Percentiles rank a stretch among this genome's conserved stretches.
Evolutionary conservation across 2,329 filamentous ascomycete genomes (phyloP).

Genomic region (Hawksworthiomyces lignivorus): DNA sequence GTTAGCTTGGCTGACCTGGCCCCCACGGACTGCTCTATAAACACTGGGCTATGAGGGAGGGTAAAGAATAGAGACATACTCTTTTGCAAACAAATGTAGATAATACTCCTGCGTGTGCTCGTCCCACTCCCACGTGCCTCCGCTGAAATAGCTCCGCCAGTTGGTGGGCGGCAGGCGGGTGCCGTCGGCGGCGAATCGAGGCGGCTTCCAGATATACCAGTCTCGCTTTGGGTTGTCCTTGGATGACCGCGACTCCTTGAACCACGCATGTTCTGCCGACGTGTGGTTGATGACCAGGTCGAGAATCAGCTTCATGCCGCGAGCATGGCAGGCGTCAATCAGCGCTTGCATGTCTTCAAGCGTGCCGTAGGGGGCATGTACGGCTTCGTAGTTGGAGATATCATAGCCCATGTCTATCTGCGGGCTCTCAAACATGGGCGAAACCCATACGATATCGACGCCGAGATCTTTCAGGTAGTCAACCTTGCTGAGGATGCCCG

Average conservation of each 20-base stretch:
- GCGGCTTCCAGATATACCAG: constrained; percentile 34
- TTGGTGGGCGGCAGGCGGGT: constrained; percentile 66
- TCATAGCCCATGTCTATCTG: constrained; percentile 56
- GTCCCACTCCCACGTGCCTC: constrained; percentile 63
- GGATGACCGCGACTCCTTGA: constrained; percentile 55
- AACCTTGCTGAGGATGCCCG: constrained; percentile 55
- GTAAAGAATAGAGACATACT: constrained; percentile 3
- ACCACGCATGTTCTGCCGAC: constrained; percentile 64
- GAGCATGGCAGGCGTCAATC: constrained; percentile 49
- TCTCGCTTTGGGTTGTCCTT: constrained; percentile 56
- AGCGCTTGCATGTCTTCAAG: constrained; percentile 56
- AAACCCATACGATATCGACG: constrained; percentile 54
- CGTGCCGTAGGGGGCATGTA: constrained; percentile 49
- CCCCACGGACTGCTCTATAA: no score
- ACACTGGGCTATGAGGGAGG: not conserved
- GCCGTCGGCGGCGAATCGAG: constrained; percentile 44
- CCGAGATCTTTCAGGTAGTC: constrained; percentile 57
- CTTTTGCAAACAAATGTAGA: constrained; percentile 61
- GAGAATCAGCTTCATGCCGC: constrained; percentile 52
- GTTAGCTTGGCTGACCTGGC: no score
- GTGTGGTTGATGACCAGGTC: constrained; percentile 77
- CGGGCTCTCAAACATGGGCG: constrained; percentile 46
- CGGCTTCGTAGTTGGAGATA: constrained; percentile 55
- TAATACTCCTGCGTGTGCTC: constrained; percentile 68
- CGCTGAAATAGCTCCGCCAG: constrained; percentile 57